phyloP scores from a whole-genome alignment of 257 asterid species.

The Rubia yunnanensis region DNA sequence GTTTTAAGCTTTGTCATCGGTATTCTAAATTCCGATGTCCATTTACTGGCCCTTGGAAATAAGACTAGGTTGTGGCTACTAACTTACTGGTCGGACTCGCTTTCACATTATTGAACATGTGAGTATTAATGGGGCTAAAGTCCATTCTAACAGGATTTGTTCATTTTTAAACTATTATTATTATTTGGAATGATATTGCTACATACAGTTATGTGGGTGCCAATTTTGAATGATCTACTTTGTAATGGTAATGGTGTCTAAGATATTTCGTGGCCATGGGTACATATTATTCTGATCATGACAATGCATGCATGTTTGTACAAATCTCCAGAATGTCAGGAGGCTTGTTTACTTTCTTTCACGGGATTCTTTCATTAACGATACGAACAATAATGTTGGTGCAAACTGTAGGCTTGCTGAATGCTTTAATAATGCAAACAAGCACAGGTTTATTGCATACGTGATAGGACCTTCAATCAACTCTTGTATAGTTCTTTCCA shows the following conservation, averaged over 20 bases:
- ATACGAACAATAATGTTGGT: background rate
- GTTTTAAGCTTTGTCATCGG: background rate
- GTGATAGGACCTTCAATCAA: background rate
- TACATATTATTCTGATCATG: background rate
- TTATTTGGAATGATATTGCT: background rate
- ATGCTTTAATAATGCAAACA: background rate
- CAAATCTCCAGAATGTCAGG: background rate
- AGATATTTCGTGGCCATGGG: background rate
- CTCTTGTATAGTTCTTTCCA: background rate
- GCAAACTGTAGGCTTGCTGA: slow-evolving; percentile 2
- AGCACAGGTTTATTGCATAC: background rate
- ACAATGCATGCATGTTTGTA: background rate
- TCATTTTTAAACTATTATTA: background rate
- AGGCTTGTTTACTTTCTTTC: background rate
- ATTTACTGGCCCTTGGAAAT: background rate
- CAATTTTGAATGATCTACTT: background rate
- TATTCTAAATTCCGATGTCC: background rate
- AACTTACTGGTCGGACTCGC: background rate
- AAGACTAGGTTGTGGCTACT: background rate
- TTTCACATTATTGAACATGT: background rate
- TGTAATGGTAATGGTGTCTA: background rate
- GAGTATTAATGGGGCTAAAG: background rate
- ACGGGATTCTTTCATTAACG: background rate
- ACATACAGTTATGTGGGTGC: background rate
- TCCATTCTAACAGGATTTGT: background rate